These are phyloP conservation scores for Geotrichum europaeum DNA, from an alignment of 1,139 yeast genomes.

Conservation along the genomic window DNA sequence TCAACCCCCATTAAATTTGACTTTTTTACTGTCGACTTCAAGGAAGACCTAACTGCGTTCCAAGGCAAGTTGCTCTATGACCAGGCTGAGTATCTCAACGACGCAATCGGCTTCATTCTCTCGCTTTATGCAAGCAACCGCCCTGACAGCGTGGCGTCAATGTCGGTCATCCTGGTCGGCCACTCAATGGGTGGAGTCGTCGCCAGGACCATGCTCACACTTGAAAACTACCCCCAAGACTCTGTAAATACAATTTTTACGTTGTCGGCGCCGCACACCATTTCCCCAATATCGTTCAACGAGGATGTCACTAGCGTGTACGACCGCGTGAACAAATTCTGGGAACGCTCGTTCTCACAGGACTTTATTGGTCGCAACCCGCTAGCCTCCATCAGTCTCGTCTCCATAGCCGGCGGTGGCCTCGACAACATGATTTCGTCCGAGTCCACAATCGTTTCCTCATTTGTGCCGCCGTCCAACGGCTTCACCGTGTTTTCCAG, in stretches of 20 bases:
- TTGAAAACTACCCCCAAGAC: slow-evolving; percentile 56
- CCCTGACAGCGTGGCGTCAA: slow-evolving; percentile 35
- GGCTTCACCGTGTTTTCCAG: slow-evolving; percentile 75
- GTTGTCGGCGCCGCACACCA: slow-evolving; percentile 76
- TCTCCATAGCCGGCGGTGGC: slow-evolving; percentile 73
- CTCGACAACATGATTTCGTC: slow-evolving; percentile 70
- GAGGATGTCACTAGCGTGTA: slow-evolving; percentile 66
- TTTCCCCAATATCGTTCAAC: slow-evolving; percentile 81
- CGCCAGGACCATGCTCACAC: slow-evolving; percentile 66
- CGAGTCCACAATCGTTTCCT: slow-evolving; percentile 65
- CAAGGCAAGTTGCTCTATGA: slow-evolving; percentile 91
- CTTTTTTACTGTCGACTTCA: slow-evolving; percentile 85
- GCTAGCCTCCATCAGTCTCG: slow-evolving; percentile 29
- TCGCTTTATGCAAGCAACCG: slow-evolving; percentile 45
- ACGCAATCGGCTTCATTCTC: slow-evolving; percentile 72
- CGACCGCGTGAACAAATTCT: slow-evolving; percentile 61
- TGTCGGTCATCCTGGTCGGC: slow-evolving; percentile 61
- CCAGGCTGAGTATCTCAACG: slow-evolving; percentile 90
- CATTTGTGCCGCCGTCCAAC: slow-evolving; percentile 57
- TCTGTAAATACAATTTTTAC: slow-evolving; percentile 71
- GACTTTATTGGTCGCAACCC: slow-evolving; percentile 30
- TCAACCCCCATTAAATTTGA: slow-evolving; percentile 41
- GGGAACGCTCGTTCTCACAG: slow-evolving; percentile 51
- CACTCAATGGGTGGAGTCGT: slow-evolving; percentile 92
- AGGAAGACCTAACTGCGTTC: slow-evolving; percentile 93